Base-by-base conservation (phyloP, 2,329 filamentous ascomycete species). In the Pseudocercospora fijiensis region DNA sequence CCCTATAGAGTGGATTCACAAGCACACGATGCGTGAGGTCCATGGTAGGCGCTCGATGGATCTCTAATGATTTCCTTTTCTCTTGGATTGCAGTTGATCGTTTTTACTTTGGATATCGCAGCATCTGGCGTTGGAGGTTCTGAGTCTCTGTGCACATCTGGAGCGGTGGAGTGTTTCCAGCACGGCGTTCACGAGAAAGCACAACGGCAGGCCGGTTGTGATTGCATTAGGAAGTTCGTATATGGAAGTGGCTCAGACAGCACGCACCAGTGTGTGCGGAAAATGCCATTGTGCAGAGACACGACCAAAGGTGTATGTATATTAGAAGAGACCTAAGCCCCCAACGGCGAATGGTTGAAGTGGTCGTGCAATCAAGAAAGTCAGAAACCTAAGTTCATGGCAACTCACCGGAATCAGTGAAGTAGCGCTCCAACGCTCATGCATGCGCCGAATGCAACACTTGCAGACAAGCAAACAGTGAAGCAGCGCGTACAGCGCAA, bases 11-110 rank as follows among this genome's bases (percentile, higher is more conserved):
- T 74, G 72, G 75, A 65, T 72, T 16, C 63, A 66, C 60, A 56
- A 75, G 73, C 47, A 72, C 65, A 59, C 73, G 9, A 73, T 73
- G 61, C 70, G 76, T 16, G 77, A 80, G 65, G 75, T 79, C 74
- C 65, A 58, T 45, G 56, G 63, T 52, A 63, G 65, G 26, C 60
- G 63, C 60, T 63, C 60, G 30, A 78, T 81, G 57, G 79, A 81
- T 62, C 76, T 80, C 58, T 47, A 41, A 41, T 28, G 20, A 16
- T 47, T 51, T 51, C 49, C 4, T 49, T 26, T 30, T 53, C 28
- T 55, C 41, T 41, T 51, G 55, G 33, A 27, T 57, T 45, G 47
- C 33, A 37, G 24, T 6, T 24, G 28, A 33, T 20, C 27, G 26
- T 10, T 51, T 56, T 37, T n/a, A n/a, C n/a, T n/a, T 56, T 41